Conservation (phyloP, 495 filamentous ascomycete genomes). For the Aspergillus asperescens region DNA sequence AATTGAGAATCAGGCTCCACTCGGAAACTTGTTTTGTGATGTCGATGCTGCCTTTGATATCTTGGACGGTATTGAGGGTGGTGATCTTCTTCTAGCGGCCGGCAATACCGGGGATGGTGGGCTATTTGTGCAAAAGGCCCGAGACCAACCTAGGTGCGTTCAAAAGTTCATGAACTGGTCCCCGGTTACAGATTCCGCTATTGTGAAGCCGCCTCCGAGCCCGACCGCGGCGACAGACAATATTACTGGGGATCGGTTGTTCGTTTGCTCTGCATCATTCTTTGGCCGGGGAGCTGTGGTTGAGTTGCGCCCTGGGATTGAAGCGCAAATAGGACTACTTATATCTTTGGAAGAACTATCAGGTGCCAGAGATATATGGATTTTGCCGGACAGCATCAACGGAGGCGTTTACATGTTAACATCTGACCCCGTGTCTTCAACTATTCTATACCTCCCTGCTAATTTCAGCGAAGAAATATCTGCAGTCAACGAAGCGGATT, state of each 20-base stretch:
- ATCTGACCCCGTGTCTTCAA: slow-evolving; percentile 37
- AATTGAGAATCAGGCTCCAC: slow-evolving; percentile 31
- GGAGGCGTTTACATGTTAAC: slow-evolving; percentile 35
- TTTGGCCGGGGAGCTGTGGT: slow-evolving; percentile 54
- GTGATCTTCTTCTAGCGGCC: slow-evolving; percentile 72
- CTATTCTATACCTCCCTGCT: slow-evolving; percentile 32
- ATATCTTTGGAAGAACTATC: slow-evolving; percentile 41
- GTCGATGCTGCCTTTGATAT: slow-evolving; percentile 45
- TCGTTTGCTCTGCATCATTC: slow-evolving; percentile 38
- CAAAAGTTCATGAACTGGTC: slow-evolving; percentile 78
- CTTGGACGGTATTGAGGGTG: slow-evolving; percentile 46
- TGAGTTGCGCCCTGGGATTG: slow-evolving; percentile 66
- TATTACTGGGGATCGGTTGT: slow-evolving; percentile 30
- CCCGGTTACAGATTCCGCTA: slow-evolving; percentile 66
- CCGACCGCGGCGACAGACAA: slow-evolving; percentile 18
- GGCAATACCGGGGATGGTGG: slow-evolving; percentile 80
- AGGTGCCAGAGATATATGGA: slow-evolving; percentile 42
- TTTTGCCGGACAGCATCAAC: slow-evolving; percentile 42
- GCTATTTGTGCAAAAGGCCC: slow-evolving; percentile 60
- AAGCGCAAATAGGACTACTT: slow-evolving; percentile 57
- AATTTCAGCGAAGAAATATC: slow-evolving; percentile 32
- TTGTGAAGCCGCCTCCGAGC: slow-evolving; percentile 33
- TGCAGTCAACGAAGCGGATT: slow-evolving; percentile 37
- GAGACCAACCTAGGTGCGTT: slow-evolving; percentile 45
- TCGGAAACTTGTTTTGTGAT: slow-evolving; percentile 40